phyloP scores from a whole-genome alignment of 108 stramenopile species.

The Stephanodiscus triporus region DNA sequence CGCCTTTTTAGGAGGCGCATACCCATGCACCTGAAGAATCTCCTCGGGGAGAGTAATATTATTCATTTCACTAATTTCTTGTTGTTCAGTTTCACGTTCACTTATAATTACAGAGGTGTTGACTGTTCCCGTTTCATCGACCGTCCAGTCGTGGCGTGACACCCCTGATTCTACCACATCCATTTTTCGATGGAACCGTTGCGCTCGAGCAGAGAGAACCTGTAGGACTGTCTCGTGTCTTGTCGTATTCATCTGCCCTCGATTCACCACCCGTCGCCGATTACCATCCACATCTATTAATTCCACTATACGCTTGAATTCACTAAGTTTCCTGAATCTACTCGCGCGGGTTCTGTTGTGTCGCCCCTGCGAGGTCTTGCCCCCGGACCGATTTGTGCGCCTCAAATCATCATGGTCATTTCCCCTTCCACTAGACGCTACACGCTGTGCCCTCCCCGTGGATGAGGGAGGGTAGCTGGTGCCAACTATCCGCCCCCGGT shows the following conservation, averaged over 20 bases:
- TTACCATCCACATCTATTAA: neutral
- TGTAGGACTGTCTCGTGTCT: neutral
- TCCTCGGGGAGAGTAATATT: neutral
- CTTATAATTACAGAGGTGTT: neutral
- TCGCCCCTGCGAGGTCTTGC: neutral
- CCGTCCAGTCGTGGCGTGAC: neutral
- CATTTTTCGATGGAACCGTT: neutral
- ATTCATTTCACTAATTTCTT: neutral
- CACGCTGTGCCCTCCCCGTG: conserved; percentile 9
- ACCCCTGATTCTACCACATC: neutral
- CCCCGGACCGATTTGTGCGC: neutral
- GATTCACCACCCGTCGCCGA: neutral
- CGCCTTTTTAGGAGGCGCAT: neutral
- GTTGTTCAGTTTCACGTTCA: neutral
- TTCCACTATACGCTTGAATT: neutral
- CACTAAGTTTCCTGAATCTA: neutral
- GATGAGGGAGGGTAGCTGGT: neutral
- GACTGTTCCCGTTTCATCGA: conserved; percentile 5
- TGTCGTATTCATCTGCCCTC: neutral
- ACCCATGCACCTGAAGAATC: neutral
- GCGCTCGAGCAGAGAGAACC: neutral
- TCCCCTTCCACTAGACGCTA: neutral
- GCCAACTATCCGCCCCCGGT: conserved; percentile 4
- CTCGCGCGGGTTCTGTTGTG: neutral
- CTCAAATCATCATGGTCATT: neutral